Conservation (phyloP, 2,329 filamentous ascomycete species). For the Verticillium nubilum region DNA sequence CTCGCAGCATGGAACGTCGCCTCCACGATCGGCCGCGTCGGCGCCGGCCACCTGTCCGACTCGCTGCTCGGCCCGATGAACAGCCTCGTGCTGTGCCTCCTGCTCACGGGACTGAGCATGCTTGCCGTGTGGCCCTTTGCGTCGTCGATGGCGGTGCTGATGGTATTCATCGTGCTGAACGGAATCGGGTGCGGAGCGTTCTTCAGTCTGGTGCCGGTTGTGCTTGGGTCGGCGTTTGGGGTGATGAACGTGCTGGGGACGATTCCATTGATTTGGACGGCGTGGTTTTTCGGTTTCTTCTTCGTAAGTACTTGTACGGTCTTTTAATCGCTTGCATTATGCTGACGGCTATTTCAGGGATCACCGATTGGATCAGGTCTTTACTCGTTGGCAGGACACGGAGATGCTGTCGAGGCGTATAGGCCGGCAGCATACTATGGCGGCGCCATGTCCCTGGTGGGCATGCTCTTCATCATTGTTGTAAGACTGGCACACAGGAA, state of each 20-base stretch:
- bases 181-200: slow-evolving; percentile 22
- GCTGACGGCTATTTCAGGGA: slow-evolving; percentile 10
- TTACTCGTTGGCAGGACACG: slow-evolving; percentile 15
- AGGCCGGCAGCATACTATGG: slow-evolving; percentile 21
- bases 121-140: slow-evolving; percentile 20
- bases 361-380: slow-evolving; percentile 20
- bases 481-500: not conserved
- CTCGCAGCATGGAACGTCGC: slow-evolving; percentile 21
- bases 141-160: slow-evolving; percentile 14
- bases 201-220: slow-evolving; percentile 19
- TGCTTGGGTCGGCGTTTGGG: slow-evolving; percentile 16
- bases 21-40: slow-evolving; percentile 18
- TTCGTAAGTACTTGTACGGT: slow-evolving; percentile 13
- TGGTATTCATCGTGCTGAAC: slow-evolving; percentile 18
- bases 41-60: slow-evolving; percentile 19
- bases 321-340: not conserved
- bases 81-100: slow-evolving; percentile 17
- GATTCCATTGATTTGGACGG: slow-evolving; percentile 19
- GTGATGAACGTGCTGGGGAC: slow-evolving; percentile 17
- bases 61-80: slow-evolving; percentile 19
- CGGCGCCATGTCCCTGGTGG: slow-evolving; percentile 16
- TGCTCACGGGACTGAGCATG: slow-evolving; percentile 17
- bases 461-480: not conserved
- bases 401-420: slow-evolving; percentile 12
- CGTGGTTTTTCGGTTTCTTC: slow-evolving; percentile 22